Evolutionary conservation across 768 basidiomycete species (phyloP), one percentile per base, ranked within the genome.

Genomic region (Amanita pallidorosea): DNA sequence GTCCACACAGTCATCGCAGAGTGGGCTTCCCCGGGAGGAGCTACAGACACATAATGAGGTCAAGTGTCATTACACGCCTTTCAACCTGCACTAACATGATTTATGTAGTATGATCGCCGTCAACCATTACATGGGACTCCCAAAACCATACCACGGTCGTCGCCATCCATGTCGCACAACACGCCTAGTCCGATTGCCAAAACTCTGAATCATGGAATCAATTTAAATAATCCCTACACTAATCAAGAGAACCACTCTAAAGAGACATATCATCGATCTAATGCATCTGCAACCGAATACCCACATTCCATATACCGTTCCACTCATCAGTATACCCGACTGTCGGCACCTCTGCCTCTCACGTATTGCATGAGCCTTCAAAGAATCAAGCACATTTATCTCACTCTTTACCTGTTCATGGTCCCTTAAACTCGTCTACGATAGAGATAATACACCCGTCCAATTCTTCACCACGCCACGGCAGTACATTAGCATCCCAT

Each of bases 291-390:
- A 18, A 29, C 34, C 20, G 40, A 43, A 45, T 50, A 50, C 49
- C 40, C 41, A 11, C 42, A 49, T 41, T 18, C 37, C 17, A 31
- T 41, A 49, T 49, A 49, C 48, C 48, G 49, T 18, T 33, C 49
- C n/a, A n/a, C 8, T 42, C 37, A 23, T 35, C 49, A 31, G 7
- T 42, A 49, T 49, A 49, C 47, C 47, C 49, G 25, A 27, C 49
- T 42, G 17, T 42, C 12, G 34, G 20, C 38, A 11, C 22, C 40
- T n/a, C 38, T 34, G 25, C 38, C 25, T 29, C 20, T n/a, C 33
- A 36, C 20, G 15, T 34, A 29, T 23, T 36, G 40, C 15, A 23
- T 5, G 36, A 48, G 12, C 20, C 25, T 33, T 33, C 49, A 38
- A 49, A 49, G 37, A 43, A 41, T 22, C 49, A 40, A 31, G n/a